A percentile compares a stretch with the other conserved stretches of the same genome.
Evolutionary conservation across 2,329 filamentous ascomycete genomes (phyloP).

Genomic region (Talaromyces sp.): DNA sequence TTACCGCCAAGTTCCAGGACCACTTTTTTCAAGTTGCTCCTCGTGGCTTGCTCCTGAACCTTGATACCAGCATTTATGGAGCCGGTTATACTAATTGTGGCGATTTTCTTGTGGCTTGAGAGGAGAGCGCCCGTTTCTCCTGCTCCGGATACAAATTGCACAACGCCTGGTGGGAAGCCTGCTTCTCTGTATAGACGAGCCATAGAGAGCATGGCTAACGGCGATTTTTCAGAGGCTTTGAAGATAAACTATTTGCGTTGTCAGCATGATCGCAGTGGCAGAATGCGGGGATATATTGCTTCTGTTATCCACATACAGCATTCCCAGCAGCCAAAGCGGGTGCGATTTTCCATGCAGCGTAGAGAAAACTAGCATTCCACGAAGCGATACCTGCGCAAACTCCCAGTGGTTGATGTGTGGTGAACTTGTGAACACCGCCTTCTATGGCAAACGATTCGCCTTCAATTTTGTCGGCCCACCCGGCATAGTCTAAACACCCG

Average conservation of each 20-base stretch:
- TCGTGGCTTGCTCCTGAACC: conserved; percentile 48
- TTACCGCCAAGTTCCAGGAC: conserved; percentile 45
- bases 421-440: conserved; percentile 15
- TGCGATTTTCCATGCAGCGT: conserved; percentile 36
- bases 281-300: too few relatives aligned
- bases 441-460: conserved; percentile 17
- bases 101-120: conserved; percentile 28
- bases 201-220: conserved; percentile 31
- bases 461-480: conserved; percentile 55
- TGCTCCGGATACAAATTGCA: conserved; percentile 34
- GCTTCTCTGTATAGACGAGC: conserved; percentile 35
- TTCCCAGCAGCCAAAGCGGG: conserved; percentile 44
- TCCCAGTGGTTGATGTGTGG: conserved; percentile 14
- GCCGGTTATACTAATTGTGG: conserved; percentile 31
- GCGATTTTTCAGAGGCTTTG: conserved; percentile 43
- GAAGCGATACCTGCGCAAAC: conserved; percentile 15
- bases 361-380: conserved; percentile 27
- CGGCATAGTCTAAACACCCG: conserved; percentile 3
- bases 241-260: conserved; percentile 28
- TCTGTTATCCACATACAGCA: conserved; percentile 13
- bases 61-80: conserved; percentile 21
- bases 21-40: conserved; percentile 49
- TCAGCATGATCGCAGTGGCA: too few relatives aligned
- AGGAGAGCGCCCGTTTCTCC: conserved; percentile 30
- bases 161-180: conserved; percentile 42